phyloP scores from a whole-genome alignment of 2,329 filamentous ascomycete species.

The Amylocarpus encephaloides region DNA sequence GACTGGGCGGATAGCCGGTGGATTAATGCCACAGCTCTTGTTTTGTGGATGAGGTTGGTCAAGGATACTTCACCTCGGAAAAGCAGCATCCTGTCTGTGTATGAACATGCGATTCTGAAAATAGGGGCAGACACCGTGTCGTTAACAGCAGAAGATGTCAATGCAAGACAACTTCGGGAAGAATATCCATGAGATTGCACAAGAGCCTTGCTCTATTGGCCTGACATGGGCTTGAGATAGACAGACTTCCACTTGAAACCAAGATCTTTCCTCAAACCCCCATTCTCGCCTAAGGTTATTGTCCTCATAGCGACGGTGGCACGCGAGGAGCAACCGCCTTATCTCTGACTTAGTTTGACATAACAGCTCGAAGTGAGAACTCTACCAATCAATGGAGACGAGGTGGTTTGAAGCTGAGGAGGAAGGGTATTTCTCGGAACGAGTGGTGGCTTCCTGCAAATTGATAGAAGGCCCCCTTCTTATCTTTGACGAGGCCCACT shows the following conservation, averaged over 20 bases:
- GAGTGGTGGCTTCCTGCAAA: background rate
- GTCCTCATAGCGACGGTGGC: too few relatives aligned
- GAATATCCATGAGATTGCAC: too few relatives aligned
- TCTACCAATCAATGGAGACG: background rate
- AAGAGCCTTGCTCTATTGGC: too few relatives aligned
- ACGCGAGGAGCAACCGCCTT: background rate
- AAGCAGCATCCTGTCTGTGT: background rate
- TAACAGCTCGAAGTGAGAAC: background rate
- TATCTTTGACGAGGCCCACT: slow-evolving; percentile 8
- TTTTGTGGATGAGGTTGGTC: background rate
- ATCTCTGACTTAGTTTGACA: background rate
- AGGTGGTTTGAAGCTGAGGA: background rate
- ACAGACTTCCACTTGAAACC: too few relatives aligned
- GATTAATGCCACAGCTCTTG: background rate
- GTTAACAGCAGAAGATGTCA: too few relatives aligned
- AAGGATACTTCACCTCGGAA: background rate
- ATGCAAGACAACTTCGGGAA: too few relatives aligned
- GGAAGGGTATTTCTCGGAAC: background rate
- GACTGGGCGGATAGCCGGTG: background rate
- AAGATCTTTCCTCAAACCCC: too few relatives aligned
- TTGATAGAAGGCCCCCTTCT: background rate
- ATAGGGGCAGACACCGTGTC: background rate
- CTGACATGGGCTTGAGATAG: too few relatives aligned
- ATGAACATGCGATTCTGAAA: background rate
- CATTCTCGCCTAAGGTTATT: too few relatives aligned